Evolutionary conservation across 805 yeast genomes (phyloP), one percentile per base, ranked within the genome.

Genomic region (Saccharomycopsis javanensis): DNA sequence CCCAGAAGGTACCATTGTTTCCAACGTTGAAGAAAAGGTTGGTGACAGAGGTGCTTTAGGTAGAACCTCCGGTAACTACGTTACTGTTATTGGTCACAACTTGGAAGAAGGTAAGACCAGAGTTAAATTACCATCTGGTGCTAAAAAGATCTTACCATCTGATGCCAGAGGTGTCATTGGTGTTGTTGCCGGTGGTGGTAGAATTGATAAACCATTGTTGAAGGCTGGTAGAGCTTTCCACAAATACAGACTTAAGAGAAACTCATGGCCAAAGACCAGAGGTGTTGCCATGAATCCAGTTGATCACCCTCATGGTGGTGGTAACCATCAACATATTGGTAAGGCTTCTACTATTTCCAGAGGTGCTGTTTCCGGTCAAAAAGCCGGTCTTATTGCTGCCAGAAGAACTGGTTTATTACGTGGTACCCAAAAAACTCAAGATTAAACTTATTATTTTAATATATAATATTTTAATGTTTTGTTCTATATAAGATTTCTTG

Each of bases 221-320:
- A 92, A 92, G 88, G 99, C 99, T 75, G 98, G 98, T 82, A 90
- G 96, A 83, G 99, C 99, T 68, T 92, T 85, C 96, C 97, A 92
- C 91, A 92, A 92, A 84, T 91, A 86, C 94, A 91, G 79, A 81
- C 96, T 91, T 73, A 94, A 94, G 95, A 85, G 98, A 83, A 90
- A 94, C 96, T 89, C 96, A 68, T 94, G 98, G 98, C 99, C 99
- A 81, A 91, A 89, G 88, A 94, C 98, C 75, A 90, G 98, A 84
- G 99, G 98, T 92, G 98, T 92, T 76, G 99, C 99, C 77, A 92
- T 94, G 99, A 92, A 92, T 83, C 98, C 98, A 79, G 99, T 92
- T 78, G 99, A 92, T 78, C 99, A 92, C 84, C 99, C 99, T 78
- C 99, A 92, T 79, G 99, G 99, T 88, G 98, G 99, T 92, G 99